Conservation (phyloP, 2,329 filamentous ascomycete species). For the Fusarium brevicatenulatum region DNA sequence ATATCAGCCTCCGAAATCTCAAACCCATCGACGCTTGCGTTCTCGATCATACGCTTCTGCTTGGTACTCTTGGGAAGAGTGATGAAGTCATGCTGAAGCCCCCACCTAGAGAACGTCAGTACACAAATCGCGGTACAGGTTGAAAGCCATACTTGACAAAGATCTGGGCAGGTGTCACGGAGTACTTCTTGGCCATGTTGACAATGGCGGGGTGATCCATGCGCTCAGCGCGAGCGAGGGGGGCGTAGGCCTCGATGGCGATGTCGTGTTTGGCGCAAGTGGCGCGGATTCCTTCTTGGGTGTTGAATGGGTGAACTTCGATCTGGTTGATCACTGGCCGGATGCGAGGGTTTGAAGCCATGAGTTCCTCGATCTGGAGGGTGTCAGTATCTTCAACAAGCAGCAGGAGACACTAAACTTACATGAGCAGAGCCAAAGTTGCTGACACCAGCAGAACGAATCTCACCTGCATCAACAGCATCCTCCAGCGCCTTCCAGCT, state of each 20-base stretch:
- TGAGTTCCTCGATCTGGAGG: constrained; percentile 72
- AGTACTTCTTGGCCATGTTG: constrained; percentile 72
- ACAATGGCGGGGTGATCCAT: constrained; percentile 74
- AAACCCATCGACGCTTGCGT: constrained; percentile 69
- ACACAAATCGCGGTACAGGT: not conserved
- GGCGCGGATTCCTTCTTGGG: constrained; percentile 71
- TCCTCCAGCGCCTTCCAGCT: constrained; percentile 83
- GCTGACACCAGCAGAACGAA: constrained; percentile 77
- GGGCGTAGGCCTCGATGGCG: constrained; percentile 81
- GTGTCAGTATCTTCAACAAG: accelerated
- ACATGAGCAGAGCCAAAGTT: constrained; percentile 83
- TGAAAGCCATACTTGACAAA: constrained; percentile 62
- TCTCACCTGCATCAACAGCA: constrained; percentile 76
- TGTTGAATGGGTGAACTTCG: constrained; percentile 86
- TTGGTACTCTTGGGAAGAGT: constrained; percentile 78
- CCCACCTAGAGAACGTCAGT: constrained; percentile 65
- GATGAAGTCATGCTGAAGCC: constrained; percentile 77
- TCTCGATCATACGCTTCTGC: constrained; percentile 70
- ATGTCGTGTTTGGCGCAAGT: constrained; percentile 75
- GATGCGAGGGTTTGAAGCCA: constrained; percentile 69
- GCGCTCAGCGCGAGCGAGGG: constrained; percentile 75
- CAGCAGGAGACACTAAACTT: constrained; percentile 43
- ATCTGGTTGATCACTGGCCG: constrained; percentile 81
- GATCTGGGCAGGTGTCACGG: constrained; percentile 76
- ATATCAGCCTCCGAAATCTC: constrained; percentile 72